Percentiles rank a stretch among this genome's conserved stretches.
Evolutionary conservation across 371 early-diverging fungal genomes (phyloP).

Genomic region (Circinella minor): DNA sequence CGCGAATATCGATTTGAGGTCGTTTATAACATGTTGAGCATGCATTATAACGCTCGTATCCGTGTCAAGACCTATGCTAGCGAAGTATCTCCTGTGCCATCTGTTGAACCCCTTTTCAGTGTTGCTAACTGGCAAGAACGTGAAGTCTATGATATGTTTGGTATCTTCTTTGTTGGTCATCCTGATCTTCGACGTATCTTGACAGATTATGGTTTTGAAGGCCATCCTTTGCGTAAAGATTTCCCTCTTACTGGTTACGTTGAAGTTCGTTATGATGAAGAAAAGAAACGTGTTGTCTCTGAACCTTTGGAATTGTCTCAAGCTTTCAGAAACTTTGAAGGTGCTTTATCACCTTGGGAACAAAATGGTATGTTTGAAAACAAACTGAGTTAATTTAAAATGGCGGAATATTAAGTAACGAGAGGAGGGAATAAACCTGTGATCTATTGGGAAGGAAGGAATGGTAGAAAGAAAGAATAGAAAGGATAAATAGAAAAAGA

Average conservation of each 20-base stretch:
- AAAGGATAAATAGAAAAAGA: not conserved
- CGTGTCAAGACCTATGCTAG: constrained; percentile 96
- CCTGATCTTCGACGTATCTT: constrained; percentile 97
- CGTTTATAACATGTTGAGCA: constrained; percentile 90
- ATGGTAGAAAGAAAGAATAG: not conserved
- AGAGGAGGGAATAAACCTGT: no score
- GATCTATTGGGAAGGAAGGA: not conserved
- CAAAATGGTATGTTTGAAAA: constrained; percentile 62
- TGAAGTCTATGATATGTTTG: constrained; percentile 98
- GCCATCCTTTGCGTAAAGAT: constrained; percentile 97
- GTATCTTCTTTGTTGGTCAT: constrained; percentile 94
- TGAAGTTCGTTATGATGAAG: constrained; percentile 96
- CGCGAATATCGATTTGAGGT: constrained; percentile 95
- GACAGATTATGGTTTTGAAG: constrained; percentile 98
- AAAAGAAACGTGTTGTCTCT: constrained; percentile 94
- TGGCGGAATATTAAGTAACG: no score
- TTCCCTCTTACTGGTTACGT: constrained; percentile 97
- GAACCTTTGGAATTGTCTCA: constrained; percentile 97
- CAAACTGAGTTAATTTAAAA: not conserved
- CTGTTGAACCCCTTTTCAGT: constrained; percentile 71
- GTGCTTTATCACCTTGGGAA: constrained; percentile 88
- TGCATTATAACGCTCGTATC: constrained; percentile 92
- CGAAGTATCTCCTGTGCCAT: constrained; percentile 92
- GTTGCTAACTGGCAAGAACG: constrained; percentile 98
- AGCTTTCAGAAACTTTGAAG: constrained; percentile 95